Base-by-base conservation (phyloP, 495 filamentous ascomycete species). In the Achaetomiella virescens region DNA sequence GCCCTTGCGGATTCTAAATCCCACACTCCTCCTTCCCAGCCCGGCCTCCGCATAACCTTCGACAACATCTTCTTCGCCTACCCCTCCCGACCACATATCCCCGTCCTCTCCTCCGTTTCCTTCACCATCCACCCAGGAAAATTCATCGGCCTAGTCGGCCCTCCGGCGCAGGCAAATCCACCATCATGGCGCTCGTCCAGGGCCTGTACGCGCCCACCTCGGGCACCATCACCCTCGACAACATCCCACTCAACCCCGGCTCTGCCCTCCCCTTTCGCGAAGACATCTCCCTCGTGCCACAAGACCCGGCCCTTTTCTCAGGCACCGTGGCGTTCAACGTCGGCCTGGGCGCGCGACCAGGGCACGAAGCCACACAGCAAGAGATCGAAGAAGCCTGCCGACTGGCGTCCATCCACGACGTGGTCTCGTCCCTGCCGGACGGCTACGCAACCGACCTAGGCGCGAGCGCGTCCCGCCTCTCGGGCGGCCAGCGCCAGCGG, bases 161-260 rank as follows among this genome's bases (percentile, higher is more conserved):
- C 84, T 82, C 77, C 0, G 88, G 88, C 20, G 87, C 81, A 43
- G 88, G 88, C n/a, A 91, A 91, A 63, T 84, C 81, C 3, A 88
- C 83, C 20, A 74, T 85, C 43, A 78, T 88, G 20, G 78, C 79
- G 0, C 69, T 89, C 1, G 68, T 89, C 1, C 83, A 86, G 67
- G 62, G 72, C 47, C 85, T 89, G 61, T 89, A 88, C 66, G 71
- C 78, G 22, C 68, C 79, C 0, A 73, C 72, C 4, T 66, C 74
- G 6, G 84, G 85, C 9, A 64, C 64, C n/a, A 81, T 87, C 42
- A 58, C 73, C 0, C 68, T 81, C 31, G 74, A 84, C 60, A 78
- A 75, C 12, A 58, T 63, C 11, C 72, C 78, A 42, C 73, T 85
- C 43, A 60, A 70, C 0, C 56, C 57, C n/a, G 48, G 72, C 29